These are phyloP conservation scores for Garcia nutans DNA, from an alignment of 345 rosid species.

Conservation along the genomic window DNA sequence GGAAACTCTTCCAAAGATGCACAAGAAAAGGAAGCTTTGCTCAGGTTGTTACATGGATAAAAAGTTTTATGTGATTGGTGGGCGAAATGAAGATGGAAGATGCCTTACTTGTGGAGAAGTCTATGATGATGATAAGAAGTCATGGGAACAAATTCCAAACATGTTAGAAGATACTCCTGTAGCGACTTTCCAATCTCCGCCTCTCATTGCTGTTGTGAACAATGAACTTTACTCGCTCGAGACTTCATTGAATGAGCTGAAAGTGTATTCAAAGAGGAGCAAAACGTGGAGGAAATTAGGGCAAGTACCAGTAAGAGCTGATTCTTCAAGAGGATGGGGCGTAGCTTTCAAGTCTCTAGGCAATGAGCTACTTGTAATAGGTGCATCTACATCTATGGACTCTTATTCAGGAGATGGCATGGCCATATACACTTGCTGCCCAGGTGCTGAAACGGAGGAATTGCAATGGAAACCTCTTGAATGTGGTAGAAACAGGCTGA, in stretches of 20 bases:
- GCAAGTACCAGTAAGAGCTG: conserved; percentile 71
- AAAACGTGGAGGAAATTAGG: conserved; percentile 78
- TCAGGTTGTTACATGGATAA: conserved; percentile 73
- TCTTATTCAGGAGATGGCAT: conserved; percentile 42
- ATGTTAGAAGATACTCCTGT: conserved; percentile 53
- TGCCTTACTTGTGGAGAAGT: conserved; percentile 71
- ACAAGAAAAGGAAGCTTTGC: conserved; percentile 49
- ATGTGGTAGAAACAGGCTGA: conserved; percentile 49
- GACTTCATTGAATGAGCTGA: conserved; percentile 62
- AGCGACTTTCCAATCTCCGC: conserved; percentile 64
- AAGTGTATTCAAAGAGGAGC: conserved; percentile 51
- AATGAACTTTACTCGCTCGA: conserved; percentile 70
- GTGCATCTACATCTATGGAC: conserved; percentile 43
- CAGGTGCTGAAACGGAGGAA: conserved; percentile 33
- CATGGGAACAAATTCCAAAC: conserved; percentile 60
- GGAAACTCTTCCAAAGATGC: conserved; percentile 60
- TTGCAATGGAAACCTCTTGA: conserved; percentile 65
- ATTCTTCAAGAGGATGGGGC: conserved; percentile 76
- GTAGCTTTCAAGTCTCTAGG: conserved; percentile 93
- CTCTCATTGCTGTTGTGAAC: conserved; percentile 69
- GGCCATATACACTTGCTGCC: conserved; percentile 75
- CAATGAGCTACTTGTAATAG: conserved; percentile 72
- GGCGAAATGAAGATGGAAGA: conserved; percentile 47
- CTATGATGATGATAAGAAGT: conserved; percentile 46
- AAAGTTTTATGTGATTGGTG: conserved; percentile 78